Conservation (phyloP, 2,329 filamentous ascomycete genomes). For the Fusarium guadeloupense region DNA sequence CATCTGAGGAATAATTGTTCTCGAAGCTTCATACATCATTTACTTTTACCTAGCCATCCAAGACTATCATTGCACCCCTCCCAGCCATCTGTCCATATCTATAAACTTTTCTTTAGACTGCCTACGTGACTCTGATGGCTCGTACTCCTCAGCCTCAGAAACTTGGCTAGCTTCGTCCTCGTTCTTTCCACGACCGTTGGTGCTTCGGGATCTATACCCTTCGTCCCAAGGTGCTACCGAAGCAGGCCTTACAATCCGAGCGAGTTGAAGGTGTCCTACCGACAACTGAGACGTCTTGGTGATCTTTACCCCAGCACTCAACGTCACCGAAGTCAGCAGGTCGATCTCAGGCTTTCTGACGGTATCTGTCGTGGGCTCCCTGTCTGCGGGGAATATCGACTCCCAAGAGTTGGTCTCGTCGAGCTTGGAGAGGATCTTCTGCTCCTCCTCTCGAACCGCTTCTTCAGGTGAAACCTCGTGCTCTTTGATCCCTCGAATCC, state of each 20-base stretch:
- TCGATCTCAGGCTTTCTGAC: conserved; percentile 18
- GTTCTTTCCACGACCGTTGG: background rate
- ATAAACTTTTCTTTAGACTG: background rate
- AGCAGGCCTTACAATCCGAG: conserved; percentile 3
- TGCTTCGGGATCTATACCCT: conserved; percentile 13
- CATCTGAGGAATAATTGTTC: too few species aligned
- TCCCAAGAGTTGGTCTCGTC: background rate
- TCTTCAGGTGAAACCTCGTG: background rate
- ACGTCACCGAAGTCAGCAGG: conserved; percentile 5
- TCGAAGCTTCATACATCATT: too few species aligned
- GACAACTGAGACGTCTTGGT: background rate
- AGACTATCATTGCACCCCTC: background rate
- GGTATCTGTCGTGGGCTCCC: background rate
- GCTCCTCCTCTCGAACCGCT: conserved; percentile 7
- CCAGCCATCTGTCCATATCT: conserved; percentile 16
- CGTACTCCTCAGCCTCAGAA: background rate
- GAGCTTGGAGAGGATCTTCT: conserved; percentile 1
- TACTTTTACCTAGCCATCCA: too few species aligned
- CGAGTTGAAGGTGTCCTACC: conserved; percentile 15
- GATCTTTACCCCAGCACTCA: conserved; percentile 16
- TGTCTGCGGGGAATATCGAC: conserved; percentile 11
- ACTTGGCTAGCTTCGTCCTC: background rate
- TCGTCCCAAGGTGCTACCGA: conserved; percentile 23
- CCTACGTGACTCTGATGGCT: background rate
- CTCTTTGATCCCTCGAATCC: conserved; percentile 6